Evolutionary conservation across 305 asterid genomes (phyloP).

Genomic region (Fraxinus dipetala): DNA sequence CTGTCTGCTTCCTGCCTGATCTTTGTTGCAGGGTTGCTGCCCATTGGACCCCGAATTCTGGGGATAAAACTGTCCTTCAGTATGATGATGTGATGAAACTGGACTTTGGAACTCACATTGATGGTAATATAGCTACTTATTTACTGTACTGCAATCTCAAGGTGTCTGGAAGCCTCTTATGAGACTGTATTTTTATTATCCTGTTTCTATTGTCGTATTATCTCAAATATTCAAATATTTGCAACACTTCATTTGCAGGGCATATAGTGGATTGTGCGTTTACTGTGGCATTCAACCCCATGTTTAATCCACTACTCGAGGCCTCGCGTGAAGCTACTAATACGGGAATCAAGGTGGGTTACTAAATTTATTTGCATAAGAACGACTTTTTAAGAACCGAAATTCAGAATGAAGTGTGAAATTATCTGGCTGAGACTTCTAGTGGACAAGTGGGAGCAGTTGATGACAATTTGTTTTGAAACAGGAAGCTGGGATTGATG

Average conservation of each 20-base stretch:
- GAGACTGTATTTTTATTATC: background rate
- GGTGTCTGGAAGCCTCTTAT: constrained; percentile 16
- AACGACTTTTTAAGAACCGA: background rate
- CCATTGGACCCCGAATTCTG: constrained; percentile 57
- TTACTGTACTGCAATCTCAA: constrained; percentile 5
- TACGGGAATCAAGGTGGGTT: constrained; percentile 82
- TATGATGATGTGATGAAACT: constrained; percentile 57
- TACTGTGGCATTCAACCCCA: constrained; percentile 94
- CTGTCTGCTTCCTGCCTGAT: background rate
- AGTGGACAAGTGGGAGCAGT: constrained; percentile 14
- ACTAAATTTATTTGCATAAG: background rate
- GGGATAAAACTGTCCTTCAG: constrained; percentile 52
- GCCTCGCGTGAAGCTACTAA: constrained; percentile 97
- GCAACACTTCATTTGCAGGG: constrained; percentile 45
- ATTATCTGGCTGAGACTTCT: constrained; percentile 9
- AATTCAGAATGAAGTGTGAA: constrained; percentile 8
- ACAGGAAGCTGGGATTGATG: constrained; percentile 96
- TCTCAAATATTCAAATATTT: constrained; percentile 21
- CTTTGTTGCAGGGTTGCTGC: constrained; percentile 48
- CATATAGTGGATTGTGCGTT: constrained; percentile 94
- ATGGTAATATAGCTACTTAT: constrained; percentile 48
- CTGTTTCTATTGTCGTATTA: background rate
- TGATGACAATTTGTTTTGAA: constrained; percentile 18
- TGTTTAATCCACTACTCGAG: constrained; percentile 88
- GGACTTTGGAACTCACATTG: constrained; percentile 94